A percentile compares a stretch with the other conserved stretches of the same genome.
phyloP scores from a whole-genome alignment of 306 rosid species.

The Cicer cuneatum region DNA sequence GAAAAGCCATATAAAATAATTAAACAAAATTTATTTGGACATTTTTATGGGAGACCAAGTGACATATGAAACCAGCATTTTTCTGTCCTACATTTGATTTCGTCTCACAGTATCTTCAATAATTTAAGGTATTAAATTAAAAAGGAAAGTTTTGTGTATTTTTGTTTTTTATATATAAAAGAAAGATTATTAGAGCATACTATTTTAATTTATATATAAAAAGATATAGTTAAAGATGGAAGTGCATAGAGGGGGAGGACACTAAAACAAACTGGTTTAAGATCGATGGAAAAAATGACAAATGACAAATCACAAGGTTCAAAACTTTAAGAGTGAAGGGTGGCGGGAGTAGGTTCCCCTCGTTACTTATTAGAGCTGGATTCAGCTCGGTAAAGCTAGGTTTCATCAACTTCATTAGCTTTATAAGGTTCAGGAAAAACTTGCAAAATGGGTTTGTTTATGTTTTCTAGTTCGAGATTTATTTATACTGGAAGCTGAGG shows the following conservation, averaged over 20 bases:
- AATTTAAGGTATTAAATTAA: neutral
- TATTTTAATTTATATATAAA: too few relatives aligned
- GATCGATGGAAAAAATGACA: neutral
- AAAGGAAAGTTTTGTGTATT: neutral
- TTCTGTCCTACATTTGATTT: conserved; percentile 5
- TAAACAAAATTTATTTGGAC: conserved; percentile 3
- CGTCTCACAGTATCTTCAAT: neutral
- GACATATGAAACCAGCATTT: conserved; percentile 23
- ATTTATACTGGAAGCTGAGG: neutral
- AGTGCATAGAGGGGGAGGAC: too few relatives aligned
- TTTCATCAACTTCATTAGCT: neutral
- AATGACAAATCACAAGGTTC: neutral
- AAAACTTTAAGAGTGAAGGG: neutral
- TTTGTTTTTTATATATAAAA: too few relatives aligned
- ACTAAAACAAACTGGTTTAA: too few relatives aligned
- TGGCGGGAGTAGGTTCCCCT: neutral
- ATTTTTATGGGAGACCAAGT: neutral
- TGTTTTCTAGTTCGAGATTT: neutral
- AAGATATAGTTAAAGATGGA: too few relatives aligned
- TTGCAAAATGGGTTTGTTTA: neutral
- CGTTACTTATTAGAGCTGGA: neutral
- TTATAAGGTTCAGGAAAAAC: neutral
- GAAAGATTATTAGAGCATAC: neutral
- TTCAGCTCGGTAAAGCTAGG: neutral
- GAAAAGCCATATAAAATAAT: conserved; percentile 14